phyloP scores from a whole-genome alignment of 345 rosid species.

The Eucalyptus paniculata region DNA sequence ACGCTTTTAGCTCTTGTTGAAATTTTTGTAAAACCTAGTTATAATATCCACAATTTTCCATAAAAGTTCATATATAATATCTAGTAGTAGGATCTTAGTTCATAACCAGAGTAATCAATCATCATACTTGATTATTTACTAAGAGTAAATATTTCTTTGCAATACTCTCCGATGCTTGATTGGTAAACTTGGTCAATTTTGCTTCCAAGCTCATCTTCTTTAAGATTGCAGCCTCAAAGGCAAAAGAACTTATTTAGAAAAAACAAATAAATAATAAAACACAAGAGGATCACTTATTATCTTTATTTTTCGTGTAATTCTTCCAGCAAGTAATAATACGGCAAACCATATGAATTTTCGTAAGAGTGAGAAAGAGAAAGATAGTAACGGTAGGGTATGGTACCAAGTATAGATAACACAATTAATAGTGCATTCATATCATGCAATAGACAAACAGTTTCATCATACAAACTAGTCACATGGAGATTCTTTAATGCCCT shows the following conservation, averaged over 20 bases:
- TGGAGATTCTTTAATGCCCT: neutral
- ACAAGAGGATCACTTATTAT: conserved; percentile 26
- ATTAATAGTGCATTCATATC: no score
- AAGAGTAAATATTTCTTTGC: conserved; percentile 22
- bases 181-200: conserved; percentile 30
- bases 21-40: conserved; percentile 35
- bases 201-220: conserved; percentile 52
- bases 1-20: conserved; percentile 49
- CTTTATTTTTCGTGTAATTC: conserved; percentile 53
- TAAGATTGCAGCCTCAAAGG: conserved; percentile 17
- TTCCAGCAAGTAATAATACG: conserved; percentile 38
- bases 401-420: neutral
- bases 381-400: neutral
- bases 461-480: neutral
- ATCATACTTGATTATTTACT: conserved; percentile 39
- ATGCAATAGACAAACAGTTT: neutral
- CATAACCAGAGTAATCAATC: neutral
- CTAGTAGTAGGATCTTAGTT: neutral
- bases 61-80: neutral
- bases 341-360: neutral
- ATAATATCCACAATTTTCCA: neutral
- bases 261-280: neutral
- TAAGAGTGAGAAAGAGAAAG: neutral
- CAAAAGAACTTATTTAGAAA: neutral
- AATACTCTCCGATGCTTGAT: conserved; percentile 18